Conservation (phyloP, 1,284 basidiomycete genomes). For the Apiotrichum akiyoshidainum region DNA sequence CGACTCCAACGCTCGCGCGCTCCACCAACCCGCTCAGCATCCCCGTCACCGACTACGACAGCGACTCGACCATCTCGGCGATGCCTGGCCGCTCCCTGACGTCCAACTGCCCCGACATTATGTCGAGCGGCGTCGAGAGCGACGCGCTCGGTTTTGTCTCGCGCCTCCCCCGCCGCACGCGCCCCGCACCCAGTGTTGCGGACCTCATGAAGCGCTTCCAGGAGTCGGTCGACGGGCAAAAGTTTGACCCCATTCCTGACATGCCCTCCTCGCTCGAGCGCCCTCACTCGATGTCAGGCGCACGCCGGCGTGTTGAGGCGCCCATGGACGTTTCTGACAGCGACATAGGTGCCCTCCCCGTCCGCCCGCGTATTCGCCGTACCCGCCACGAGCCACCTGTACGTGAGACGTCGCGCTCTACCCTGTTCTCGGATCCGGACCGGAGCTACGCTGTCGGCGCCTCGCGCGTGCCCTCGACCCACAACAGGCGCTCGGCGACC, state of each 20-base stretch:
- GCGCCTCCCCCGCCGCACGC: slow-evolving; percentile 63
- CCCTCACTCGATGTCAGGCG: slow-evolving; percentile 23
- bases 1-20: slow-evolving; percentile 17
- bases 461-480: slow-evolving; percentile 22
- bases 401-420: slow-evolving; percentile 2
- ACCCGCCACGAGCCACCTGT: not conserved
- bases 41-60: slow-evolving; percentile 62
- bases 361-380: slow-evolving; percentile 11
- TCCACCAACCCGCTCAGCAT: slow-evolving; percentile 22
- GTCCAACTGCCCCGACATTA: slow-evolving; percentile 1
- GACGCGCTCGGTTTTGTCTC: slow-evolving; percentile 54
- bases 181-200: slow-evolving; percentile 61
- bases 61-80: slow-evolving; percentile 87
- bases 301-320: slow-evolving; percentile 4
- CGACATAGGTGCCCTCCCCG: slow-evolving; percentile 25
- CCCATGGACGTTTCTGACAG: slow-evolving; percentile 44
- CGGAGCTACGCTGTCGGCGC: slow-evolving; percentile 84
- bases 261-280: slow-evolving; percentile 20
- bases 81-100: slow-evolving; percentile 33
- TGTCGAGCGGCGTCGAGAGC: slow-evolving; percentile 47
- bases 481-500: not conserved
- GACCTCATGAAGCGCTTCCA: slow-evolving; percentile 77
- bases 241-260: slow-evolving; percentile 12
- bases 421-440: slow-evolving; percentile 71
- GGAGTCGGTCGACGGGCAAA: slow-evolving; percentile 24